These are phyloP conservation scores for Debaryomyces subglobosus DNA, from an alignment of 1,139 yeast genomes.

Conservation along the genomic window DNA sequence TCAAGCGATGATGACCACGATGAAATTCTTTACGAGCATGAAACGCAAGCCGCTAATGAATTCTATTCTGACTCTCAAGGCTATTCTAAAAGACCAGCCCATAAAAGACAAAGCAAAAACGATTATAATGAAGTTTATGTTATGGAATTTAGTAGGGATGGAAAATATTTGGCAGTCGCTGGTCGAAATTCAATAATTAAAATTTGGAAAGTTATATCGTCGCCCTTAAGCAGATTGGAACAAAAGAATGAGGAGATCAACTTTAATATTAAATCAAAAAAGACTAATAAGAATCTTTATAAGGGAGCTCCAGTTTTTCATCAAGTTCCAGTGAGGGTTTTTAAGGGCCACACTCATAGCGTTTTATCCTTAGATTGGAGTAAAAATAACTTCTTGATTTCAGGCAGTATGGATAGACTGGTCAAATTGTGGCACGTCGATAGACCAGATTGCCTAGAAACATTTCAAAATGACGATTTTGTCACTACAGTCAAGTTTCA, in stretches of 20 bases:
- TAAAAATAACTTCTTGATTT: conserved; percentile 74
- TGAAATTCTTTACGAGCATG: conserved; percentile 2
- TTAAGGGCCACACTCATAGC: conserved; percentile 70
- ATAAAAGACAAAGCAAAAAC: conserved; percentile 10
- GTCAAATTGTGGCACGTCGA: conserved; percentile 87
- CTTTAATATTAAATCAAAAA: conserved; percentile 1
- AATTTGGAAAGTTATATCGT: conserved; percentile 79
- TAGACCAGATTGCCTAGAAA: conserved; percentile 60
- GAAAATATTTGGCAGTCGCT: conserved; percentile 80
- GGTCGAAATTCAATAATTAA: conserved; percentile 71
- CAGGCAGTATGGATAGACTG: conserved; percentile 86
- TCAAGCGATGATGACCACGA: conserved; percentile 9
- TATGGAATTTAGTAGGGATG: conserved; percentile 75
- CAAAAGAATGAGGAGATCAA: conserved; percentile 26
- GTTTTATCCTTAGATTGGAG: conserved; percentile 85
- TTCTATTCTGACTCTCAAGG: conserved; percentile 1
- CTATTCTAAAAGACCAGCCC: conserved; percentile 5
- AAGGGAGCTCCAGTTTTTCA: conserved; percentile 80
- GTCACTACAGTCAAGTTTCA: conserved; percentile 84
- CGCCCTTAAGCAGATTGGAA: conserved; percentile 63
- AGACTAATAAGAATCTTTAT: conserved; percentile 22
- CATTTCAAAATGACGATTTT: conserved; percentile 75
- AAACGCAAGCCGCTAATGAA: neutral
- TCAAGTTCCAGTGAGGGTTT: conserved; percentile 62
- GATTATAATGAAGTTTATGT: conserved; percentile 62